Percentiles rank a stretch among this genome's conserved stretches.
These are phyloP conservation scores for Drosera spatulata DNA, from an alignment of 179 eudicot genomes.

Conservation along the genomic window DNA sequence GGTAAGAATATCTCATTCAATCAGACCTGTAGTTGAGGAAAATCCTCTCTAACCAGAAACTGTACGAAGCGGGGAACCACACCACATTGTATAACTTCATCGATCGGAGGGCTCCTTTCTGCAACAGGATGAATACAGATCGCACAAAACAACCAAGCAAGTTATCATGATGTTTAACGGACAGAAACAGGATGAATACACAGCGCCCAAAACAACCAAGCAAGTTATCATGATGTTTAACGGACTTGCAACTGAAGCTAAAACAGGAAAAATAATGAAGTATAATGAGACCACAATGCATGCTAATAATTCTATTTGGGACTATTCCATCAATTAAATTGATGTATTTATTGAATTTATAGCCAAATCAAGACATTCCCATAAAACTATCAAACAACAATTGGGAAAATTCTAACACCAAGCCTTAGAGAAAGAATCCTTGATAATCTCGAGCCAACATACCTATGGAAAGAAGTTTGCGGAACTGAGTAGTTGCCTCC, in stretches of 20 bases:
- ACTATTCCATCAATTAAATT: neutral
- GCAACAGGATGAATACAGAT: conserved; percentile 1
- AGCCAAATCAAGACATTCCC: neutral
- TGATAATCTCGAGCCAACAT: neutral
- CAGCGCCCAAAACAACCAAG: neutral
- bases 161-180: neutral
- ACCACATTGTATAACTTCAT: conserved; percentile 75
- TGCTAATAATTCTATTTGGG: neutral
- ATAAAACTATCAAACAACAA: neutral
- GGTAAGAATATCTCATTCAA: too few species aligned
- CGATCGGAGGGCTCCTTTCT: conserved; percentile 88
- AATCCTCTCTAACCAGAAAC: conserved; percentile 64
- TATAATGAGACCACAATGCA: neutral
- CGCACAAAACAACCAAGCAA: neutral
- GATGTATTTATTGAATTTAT: neutral
- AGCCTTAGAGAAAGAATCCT: neutral
- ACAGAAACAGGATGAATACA: conserved; percentile 1
- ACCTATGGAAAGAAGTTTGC: conserved; percentile 77
- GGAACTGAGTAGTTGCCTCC: conserved; percentile 7
- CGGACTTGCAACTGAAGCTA: neutral
- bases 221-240: neutral
- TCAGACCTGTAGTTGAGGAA: conserved; percentile 5
- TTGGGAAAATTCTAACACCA: neutral
- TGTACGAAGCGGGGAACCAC: conserved; percentile 80
- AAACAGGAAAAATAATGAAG: neutral